Evolutionary conservation across 2,329 filamentous ascomycete species (phyloP).

Genomic region (Rhinocladiella similis): DNA sequence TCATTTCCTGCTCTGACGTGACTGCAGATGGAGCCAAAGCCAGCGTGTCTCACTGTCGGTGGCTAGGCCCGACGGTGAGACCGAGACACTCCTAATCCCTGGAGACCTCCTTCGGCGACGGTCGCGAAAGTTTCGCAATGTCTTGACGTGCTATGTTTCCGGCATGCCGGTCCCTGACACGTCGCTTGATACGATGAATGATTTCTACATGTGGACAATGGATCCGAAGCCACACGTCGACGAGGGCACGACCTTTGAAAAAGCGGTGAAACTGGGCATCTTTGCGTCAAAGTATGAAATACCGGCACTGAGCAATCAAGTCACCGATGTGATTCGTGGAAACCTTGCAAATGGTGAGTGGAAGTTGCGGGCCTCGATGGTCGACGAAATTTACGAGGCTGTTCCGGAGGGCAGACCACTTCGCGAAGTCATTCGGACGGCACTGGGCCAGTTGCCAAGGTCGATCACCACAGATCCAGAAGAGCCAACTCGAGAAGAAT

Average conservation of each 20-base stretch:
- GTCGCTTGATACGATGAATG: conserved; percentile 11
- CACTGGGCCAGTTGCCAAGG: conserved; percentile 16
- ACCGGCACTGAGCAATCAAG: conserved; percentile 23
- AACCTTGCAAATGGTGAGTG: conserved; percentile 21
- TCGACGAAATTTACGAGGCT: conserved; percentile 22
- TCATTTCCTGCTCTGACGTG: background rate
- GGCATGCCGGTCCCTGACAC: conserved; percentile 10
- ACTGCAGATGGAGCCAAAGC: conserved; percentile 21
- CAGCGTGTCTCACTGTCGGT: conserved; percentile 10
- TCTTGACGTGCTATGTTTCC: background rate
- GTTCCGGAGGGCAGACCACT: conserved; percentile 13
- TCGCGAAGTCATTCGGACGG: conserved; percentile 21
- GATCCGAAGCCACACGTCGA: conserved; percentile 12
- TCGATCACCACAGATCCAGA: background rate
- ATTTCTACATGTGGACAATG: conserved; percentile 23
- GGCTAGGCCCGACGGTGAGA: background rate
- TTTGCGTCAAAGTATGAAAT: conserved; percentile 23
- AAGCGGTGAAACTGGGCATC: conserved; percentile 19
- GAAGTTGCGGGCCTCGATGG: conserved; percentile 14
- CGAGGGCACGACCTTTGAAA: conserved; percentile 9
- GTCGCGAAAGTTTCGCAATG: conserved; percentile 16
- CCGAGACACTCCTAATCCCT: conserved; percentile 8
- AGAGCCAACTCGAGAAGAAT: conserved; percentile 14
- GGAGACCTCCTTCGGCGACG: conserved; percentile 18
- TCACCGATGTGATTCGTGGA: conserved; percentile 19